Evolutionary conservation across 441 rosid genomes (phyloP), one percentile per base, ranked within the genome.

Genomic region (Brassica hybrid): DNA sequence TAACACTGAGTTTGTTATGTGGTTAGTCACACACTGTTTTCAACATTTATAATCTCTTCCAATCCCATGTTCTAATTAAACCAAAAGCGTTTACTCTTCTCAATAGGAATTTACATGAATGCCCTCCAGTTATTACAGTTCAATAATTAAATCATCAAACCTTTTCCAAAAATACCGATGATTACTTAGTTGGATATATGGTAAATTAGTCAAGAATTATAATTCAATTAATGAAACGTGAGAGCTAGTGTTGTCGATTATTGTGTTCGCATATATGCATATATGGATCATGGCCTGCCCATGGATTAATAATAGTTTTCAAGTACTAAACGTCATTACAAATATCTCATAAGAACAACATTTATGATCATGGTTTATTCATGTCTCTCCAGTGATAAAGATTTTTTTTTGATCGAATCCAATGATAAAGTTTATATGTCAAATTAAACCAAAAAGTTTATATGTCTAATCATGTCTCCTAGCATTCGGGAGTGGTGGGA

Each of bases 21-120:
- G 77, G 69, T 78, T 85, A 72, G 76, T 81, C 19, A 76, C 65
- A 86, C 84, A 84, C 83, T 79, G 71, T 83, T 78, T 59, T 80
- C 83, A 76, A 83, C 95, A 90, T 89, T 82, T 78, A 79, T 79
- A 79, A 54, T 69, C 62, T 27, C 78, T 45, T 65, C 67, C 66
- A 45, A 63, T 64, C 71, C 36, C 58, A 64, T 56, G 32, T 36
- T 69, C 36, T 36, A 41, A 66, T 5, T 5, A 27, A 3, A 21
- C 63, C 27, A 59, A 56, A 50, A 48, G 43, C 77, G 77, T 67
- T 21, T 67, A 67, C 73, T 6, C n/a, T 71, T 65, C 12, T 5
- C 16, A 25, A 11, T 50, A 3, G 1, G 43, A 58, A 23, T 8
- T 78, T 67, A 59, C 81, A 25, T 13, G 48, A 32, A 4, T 72